Evolutionary conservation across 2,329 filamentous ascomycete genomes (phyloP), one percentile per base, ranked within the genome.

Genomic region (Sclerotinia nivalis): DNA sequence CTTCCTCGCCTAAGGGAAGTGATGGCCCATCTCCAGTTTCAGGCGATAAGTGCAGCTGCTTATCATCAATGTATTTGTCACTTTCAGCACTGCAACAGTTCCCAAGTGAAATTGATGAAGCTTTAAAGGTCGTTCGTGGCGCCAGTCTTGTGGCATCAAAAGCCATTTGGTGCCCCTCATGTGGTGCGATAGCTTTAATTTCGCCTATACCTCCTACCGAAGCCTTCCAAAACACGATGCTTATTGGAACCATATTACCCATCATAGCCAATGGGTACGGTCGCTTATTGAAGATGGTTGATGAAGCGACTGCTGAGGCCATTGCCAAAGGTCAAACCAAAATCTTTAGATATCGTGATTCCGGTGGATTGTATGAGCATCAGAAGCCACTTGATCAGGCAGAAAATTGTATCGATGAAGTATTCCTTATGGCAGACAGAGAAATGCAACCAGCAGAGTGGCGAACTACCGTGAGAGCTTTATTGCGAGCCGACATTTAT

Each of bases 401-500:
- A 20, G 64, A 73, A 18, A 55, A 47, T 12, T 52, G n/a, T 6
- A 47, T 70, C 22, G 49, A 55, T 15, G 28, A 61, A 13, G 25
- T 12, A 54, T 43, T 47, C 4, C n/a, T 55, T 34, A 25, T 61
- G 10, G 45, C 43, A 31, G 50, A 67, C 45, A 69, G 34, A 20
- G 78, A 81, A 55, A 82, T 89, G 78, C 80, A 84, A 40, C 86
- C 87, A 0, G 78, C 80, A 6, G 77, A 84, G 73, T 90, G 88
- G 87, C 80, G 86, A 49, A 80, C 82, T 10, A 82, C 82, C 2
- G 82, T 88, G 54, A 82, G 87, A 20, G 84, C 84, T 2, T 79
- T 89, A 69, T 78, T 89, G 25, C 84, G 83, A 70, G 74, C 85
- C 18, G 87, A 89, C 74, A 83, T 89, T 10, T 88, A 89, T 75